Conservation (phyloP, 768 basidiomycete species). For the Tricholoma sp. region DNA sequence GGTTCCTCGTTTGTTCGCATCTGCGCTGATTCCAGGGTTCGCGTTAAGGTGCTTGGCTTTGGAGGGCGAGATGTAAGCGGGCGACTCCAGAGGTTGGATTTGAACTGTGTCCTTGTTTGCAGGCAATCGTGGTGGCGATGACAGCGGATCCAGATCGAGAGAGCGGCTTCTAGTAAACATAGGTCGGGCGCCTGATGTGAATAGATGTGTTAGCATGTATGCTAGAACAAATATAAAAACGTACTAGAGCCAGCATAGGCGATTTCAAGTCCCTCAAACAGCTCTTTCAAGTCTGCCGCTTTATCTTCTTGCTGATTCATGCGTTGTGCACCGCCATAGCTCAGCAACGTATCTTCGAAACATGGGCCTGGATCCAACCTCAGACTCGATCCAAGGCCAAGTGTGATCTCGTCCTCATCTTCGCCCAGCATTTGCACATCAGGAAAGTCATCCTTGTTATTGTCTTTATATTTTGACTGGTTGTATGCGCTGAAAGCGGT, state of each 20-base stretch:
- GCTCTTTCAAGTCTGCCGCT: conserved; percentile 8
- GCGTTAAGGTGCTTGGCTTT: not conserved
- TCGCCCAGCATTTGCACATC: not conserved
- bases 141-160: conserved; percentile 8
- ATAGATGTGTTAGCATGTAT: not conserved
- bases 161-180: conserved; percentile 7
- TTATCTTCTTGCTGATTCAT: not conserved
- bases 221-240: not conserved
- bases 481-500: conserved; percentile 18
- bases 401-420: not conserved
- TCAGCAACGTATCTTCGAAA: not conserved
- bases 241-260: conserved; percentile 7
- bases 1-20: conserved; percentile 13
- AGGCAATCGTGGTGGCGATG: not conserved
- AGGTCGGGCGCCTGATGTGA: conserved; percentile 2
- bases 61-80: conserved; percentile 9
- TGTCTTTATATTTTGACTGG: not conserved
- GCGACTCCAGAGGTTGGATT: conserved; percentile 8
- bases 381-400: conserved; percentile 3
- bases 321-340: not conserved
- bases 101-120: not conserved
- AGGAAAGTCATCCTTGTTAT: not conserved
- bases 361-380: not conserved
- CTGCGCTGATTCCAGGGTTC: not conserved
- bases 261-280: conserved; percentile 15